Percentiles rank a stretch among this genome's conserved stretches.
Conservation (phyloP, 176 grass and related monocot species). For the Tillandsia fasciculata region DNA sequence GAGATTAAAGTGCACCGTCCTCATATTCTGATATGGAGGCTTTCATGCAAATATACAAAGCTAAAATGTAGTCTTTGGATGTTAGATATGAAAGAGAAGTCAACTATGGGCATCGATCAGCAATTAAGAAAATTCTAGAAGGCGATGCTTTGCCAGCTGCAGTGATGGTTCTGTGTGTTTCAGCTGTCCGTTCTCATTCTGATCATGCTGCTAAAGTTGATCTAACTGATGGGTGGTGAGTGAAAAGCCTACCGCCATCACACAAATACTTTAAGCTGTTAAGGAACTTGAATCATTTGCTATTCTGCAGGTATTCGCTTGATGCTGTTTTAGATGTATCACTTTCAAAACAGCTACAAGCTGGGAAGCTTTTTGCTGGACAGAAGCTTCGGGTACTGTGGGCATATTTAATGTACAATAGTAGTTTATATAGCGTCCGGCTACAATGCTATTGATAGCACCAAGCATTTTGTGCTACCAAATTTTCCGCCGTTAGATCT, state of each 20-base stretch:
- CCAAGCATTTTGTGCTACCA: too few species aligned
- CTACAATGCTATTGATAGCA: too few species aligned
- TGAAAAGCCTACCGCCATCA: conserved; percentile 6
- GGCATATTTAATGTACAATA: not conserved
- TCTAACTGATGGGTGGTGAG: conserved; percentile 18
- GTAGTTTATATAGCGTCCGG: too few species aligned
- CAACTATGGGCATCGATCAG: conserved; percentile 73
- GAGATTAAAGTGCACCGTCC: conserved; percentile 18
- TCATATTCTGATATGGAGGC: conserved; percentile 14
- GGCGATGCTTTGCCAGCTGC: conserved; percentile 82
- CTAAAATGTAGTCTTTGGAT: conserved; percentile 16
- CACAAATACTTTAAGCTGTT: conserved; percentile 6
- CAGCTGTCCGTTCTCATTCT: conserved; percentile 51
- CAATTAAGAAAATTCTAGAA: conserved; percentile 83
- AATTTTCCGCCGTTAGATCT: too few species aligned
- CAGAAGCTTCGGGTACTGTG: conserved; percentile 90
- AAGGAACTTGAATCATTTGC: not conserved
- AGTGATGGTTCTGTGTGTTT: conserved; percentile 92
- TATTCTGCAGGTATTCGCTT: conserved; percentile 61
- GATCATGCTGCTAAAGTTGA: conserved; percentile 25
- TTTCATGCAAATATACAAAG: conserved; percentile 20
- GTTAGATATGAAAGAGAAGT: conserved; percentile 88
- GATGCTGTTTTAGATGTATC: conserved; percentile 53
- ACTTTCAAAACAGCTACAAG: conserved; percentile 54
- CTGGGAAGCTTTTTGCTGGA: conserved; percentile 80